phyloP scores from a whole-genome alignment of 2,329 filamentous ascomycete species.

The Colletotrichum liaoningense region DNA sequence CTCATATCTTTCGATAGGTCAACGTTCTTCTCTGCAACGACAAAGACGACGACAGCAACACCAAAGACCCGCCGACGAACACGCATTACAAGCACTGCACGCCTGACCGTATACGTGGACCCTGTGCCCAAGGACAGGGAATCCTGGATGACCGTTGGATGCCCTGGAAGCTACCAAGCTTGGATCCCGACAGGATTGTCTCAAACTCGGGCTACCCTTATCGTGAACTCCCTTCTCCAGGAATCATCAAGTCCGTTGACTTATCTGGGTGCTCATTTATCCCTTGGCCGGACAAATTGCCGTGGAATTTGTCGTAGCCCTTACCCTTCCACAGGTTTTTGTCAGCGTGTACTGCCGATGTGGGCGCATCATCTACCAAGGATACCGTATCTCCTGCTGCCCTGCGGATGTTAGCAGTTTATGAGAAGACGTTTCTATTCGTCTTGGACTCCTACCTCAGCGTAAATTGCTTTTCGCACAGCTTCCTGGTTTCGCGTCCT shows the following conservation, averaged over 20 bases:
- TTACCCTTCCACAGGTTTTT: neutral
- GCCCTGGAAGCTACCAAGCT: too few species aligned
- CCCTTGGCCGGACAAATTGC: neutral
- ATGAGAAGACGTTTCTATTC: too few species aligned
- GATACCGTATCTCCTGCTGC: neutral
- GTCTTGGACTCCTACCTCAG: neutral
- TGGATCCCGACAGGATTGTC: neutral
- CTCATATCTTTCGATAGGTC: neutral
- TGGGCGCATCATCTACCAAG: neutral
- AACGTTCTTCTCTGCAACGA: neutral
- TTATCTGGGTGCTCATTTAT: accelerated
- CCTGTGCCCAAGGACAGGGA: neutral
- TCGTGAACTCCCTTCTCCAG: too few species aligned
- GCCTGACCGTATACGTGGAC: neutral
- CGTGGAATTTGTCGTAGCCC: too few species aligned
- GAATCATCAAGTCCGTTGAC: neutral
- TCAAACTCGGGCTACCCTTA: too few species aligned
- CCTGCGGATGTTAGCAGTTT: too few species aligned
- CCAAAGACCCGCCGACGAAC: too few species aligned
- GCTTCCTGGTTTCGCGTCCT: neutral
- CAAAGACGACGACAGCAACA: neutral
- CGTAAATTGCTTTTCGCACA: neutral
- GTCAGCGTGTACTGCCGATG: too few species aligned
- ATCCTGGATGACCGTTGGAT: neutral
- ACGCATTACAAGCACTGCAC: neutral